These are phyloP conservation scores for Backusella parvicylindrica DNA, from an alignment of 192 early-diverging fungal species.

Conservation along the genomic window DNA sequence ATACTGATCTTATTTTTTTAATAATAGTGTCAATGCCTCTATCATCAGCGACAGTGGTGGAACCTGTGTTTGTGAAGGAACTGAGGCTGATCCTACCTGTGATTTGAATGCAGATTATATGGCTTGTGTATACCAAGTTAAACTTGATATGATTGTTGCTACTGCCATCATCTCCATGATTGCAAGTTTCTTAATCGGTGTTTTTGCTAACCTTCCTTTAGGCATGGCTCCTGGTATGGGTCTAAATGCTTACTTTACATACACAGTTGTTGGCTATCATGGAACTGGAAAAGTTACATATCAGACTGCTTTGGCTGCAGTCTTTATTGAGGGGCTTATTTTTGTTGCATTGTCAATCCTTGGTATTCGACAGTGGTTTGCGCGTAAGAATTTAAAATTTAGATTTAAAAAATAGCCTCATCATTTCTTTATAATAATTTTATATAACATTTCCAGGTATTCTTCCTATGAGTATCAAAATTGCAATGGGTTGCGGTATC, in stretches of 20 bases:
- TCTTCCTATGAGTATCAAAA: slow-evolving; percentile 69
- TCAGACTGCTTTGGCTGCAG: slow-evolving; percentile 65
- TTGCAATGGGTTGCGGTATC: slow-evolving; percentile 73
- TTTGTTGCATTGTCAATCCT: slow-evolving; percentile 74
- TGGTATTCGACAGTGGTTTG: slow-evolving; percentile 77
- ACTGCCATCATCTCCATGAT: slow-evolving; percentile 66
- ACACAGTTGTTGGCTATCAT: slow-evolving; percentile 78
- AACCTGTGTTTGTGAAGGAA: slow-evolving; percentile 65
- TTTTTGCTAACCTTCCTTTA: slow-evolving; percentile 72
- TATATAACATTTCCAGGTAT: slow-evolving; percentile 1
- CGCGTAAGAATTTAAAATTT: slow-evolving; percentile 31
- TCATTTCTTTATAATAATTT: background rate
- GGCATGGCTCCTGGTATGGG: slow-evolving; percentile 83
- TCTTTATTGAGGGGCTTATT: slow-evolving; percentile 79
- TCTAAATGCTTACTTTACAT: slow-evolving; percentile 81
- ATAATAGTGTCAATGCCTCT: slow-evolving; percentile 51
- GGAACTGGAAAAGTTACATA: slow-evolving; percentile 70
- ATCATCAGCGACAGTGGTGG: slow-evolving; percentile 78
- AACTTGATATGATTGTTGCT: slow-evolving; percentile 71
- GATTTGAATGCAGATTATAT: slow-evolving; percentile 57
- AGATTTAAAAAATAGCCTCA: background rate
- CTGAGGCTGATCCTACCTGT: slow-evolving; percentile 51
- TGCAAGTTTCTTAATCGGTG: slow-evolving; percentile 62
- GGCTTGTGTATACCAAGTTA: slow-evolving; percentile 56
- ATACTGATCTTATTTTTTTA: background rate